Base-by-base conservation (phyloP, 345 rosid species). In the Stellera chamaejasme region DNA sequence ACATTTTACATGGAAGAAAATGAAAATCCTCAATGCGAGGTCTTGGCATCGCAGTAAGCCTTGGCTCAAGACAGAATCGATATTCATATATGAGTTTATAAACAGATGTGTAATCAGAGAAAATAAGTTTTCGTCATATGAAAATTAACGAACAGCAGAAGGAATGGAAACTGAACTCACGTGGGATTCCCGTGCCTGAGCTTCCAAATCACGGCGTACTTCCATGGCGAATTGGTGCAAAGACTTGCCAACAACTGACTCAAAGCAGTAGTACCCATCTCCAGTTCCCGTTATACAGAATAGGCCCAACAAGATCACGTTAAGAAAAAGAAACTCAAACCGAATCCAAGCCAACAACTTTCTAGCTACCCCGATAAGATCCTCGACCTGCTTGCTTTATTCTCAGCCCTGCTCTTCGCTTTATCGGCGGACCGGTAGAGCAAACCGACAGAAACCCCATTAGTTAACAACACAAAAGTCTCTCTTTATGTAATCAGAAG, bases 121-220 rank as follows among this genome's bases (percentile, higher is more conserved):
- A 8, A 5, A 32, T 5, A 27, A n/a, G n/a, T 27, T 6, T 15
- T 45, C n/a, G 51, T 36, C 10, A 15, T 11, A 52, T 11, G 7
- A 32, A 51, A 57, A 28, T 2, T 41, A 36, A 32, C 26, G 10
- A 7, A 13, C 32, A 15, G 44, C 4, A 15, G 15, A 5, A 41
- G 6, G 39, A 2, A 32, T 28, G 3, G 11, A 14, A 36, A 60
- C 23, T 10, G 10, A 56, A 62, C 90, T 78, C 72, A 83, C 90
- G 47, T 65, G 44, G 74, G 82, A 64, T 25, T 66, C 25, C 61
- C 71, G 28, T 64, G 80, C 63, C 69, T 55, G 10, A 76, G 70
- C 77, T 78, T 76, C 90, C 90, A 83, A 52, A 80, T 66, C 48
- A 80, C 79, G 7, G 80, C 84, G 64, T 83, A 83, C 14, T 72